These are phyloP conservation scores for Mycena citricolor DNA, from an alignment of 1,284 basidiomycete species.

Conservation along the genomic window DNA sequence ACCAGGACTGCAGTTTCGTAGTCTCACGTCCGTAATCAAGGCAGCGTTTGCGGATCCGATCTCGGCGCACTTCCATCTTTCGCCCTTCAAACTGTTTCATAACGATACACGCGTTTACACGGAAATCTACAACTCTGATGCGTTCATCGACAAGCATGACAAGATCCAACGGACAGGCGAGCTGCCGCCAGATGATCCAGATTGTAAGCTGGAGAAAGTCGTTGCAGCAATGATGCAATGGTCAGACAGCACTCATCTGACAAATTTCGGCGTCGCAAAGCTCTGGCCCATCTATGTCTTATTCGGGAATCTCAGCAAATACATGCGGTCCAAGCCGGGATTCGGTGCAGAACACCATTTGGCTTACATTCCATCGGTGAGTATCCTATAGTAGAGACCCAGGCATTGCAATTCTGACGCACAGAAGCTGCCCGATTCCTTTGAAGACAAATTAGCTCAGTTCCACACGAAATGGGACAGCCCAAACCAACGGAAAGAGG, in stretches of 20 bases:
- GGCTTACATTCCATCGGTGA: conserved; percentile 23
- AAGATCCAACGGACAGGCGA: conserved; percentile 2
- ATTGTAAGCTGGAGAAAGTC: conserved; percentile 24
- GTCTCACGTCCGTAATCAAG: conserved; percentile 28
- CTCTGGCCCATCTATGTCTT: conserved; percentile 34
- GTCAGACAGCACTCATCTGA: conserved; percentile 33
- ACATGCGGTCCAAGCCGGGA: conserved; percentile 19
- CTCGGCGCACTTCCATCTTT: conserved; percentile 27
- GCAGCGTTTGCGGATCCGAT: conserved; percentile 27
- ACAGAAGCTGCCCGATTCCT: conserved; percentile 23
- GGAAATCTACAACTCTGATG: conserved; percentile 26
- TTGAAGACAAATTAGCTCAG: conserved; percentile 11
- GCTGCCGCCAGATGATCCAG: conserved; percentile 19
- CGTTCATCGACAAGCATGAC: conserved; percentile 16
- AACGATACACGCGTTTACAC: conserved; percentile 18
- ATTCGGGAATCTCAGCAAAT: conserved; percentile 32
- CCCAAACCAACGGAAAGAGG: too few species aligned
- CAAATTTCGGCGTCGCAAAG: conserved; percentile 31
- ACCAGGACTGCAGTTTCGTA: conserved; percentile 28
- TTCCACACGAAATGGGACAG: conserved; percentile 16
- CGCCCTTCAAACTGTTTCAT: conserved; percentile 30
- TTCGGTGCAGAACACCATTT: conserved; percentile 26
- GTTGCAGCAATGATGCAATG: conserved; percentile 30
- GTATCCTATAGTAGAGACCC: background rate
- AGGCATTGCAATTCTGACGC: background rate